A percentile compares a stretch with the other conserved stretches of the same genome.
phyloP scores from a whole-genome alignment of 2,329 filamentous ascomycete species.

The Mycosphaerelloides madeirae region DNA sequence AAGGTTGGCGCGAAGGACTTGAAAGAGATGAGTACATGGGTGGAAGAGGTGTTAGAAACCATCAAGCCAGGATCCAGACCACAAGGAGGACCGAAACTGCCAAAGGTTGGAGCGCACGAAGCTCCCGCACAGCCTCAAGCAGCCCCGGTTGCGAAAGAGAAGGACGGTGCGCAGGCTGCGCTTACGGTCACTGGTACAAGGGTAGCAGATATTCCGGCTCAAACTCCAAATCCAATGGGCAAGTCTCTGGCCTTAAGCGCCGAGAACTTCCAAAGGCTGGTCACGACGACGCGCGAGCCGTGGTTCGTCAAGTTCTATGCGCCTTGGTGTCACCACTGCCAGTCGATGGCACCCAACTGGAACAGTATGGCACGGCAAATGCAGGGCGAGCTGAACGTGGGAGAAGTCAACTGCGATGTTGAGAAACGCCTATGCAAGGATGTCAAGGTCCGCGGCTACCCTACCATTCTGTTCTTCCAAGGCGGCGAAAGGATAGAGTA shows the following conservation, averaged over 20 bases:
- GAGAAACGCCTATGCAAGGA: conserved; percentile 91
- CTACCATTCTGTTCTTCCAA: conserved; percentile 88
- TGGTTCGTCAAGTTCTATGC: conserved; percentile 99
- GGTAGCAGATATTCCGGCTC: conserved; percentile 44
- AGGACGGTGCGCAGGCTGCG: conserved; percentile 34
- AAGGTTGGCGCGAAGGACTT: conserved; percentile 66
- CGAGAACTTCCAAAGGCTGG: conserved; percentile 78
- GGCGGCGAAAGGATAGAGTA: conserved; percentile 91
- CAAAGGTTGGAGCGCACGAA: conserved; percentile 60
- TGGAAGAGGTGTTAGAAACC: conserved; percentile 72
- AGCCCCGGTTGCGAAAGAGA: conserved; percentile 23
- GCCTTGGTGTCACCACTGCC: conserved; percentile 95
- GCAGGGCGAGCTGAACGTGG: conserved; percentile 83
- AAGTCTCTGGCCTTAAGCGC: conserved; percentile 70
- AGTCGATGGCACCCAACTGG: conserved; percentile 89
- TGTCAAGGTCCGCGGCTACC: conserved; percentile 71
- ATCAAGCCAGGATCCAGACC: conserved; percentile 78
- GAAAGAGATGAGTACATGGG: conserved; percentile 58
- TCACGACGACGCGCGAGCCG: conserved; percentile 81
- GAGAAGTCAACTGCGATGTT: conserved; percentile 90
- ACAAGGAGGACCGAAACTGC: conserved; percentile 60
- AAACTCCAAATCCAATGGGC: conserved; percentile 69
- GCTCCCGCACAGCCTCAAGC: conserved; percentile 27
- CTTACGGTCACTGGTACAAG: conserved; percentile 43
- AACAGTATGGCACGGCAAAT: conserved; percentile 83